A percentile compares a stretch with the other conserved stretches of the same genome.
phyloP scores from a whole-genome alignment of 345 rosid genomes.

The Firmiana major region DNA sequence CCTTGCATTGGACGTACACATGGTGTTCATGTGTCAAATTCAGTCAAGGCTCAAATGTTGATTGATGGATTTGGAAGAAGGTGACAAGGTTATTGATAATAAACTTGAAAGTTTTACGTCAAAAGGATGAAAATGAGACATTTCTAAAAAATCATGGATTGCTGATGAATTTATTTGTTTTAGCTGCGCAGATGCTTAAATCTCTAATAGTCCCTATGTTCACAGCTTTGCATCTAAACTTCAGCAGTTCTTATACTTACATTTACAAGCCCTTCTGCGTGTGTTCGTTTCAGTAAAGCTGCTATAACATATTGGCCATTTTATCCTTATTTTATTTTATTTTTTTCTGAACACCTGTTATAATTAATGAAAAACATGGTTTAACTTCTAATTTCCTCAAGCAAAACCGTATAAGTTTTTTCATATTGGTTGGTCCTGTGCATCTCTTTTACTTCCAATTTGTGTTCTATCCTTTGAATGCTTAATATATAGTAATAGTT shows the following conservation, averaged over 20 bases:
- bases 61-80: not conserved
- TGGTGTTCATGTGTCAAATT: not conserved
- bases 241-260: not conserved
- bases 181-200: not conserved
- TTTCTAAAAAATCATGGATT: not conserved
- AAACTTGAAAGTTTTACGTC: not conserved
- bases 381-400: no score
- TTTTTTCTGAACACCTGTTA: not conserved
- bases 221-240: not conserved
- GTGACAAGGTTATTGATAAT: not conserved
- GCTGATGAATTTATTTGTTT: not conserved
- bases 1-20: not conserved
- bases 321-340: not conserved
- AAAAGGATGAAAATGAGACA: not conserved
- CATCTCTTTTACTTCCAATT: no score
- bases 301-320: not conserved
- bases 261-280: not conserved
- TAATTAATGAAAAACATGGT: not conserved
- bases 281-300: not conserved
- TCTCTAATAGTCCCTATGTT: not conserved
- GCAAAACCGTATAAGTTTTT: no score
- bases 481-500: no score
- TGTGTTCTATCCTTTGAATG: no score
- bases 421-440: no score
- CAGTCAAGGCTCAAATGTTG: not conserved